phyloP scores from a whole-genome alignment of 331 rosid species.

The Erythrophleum ivorense region DNA sequence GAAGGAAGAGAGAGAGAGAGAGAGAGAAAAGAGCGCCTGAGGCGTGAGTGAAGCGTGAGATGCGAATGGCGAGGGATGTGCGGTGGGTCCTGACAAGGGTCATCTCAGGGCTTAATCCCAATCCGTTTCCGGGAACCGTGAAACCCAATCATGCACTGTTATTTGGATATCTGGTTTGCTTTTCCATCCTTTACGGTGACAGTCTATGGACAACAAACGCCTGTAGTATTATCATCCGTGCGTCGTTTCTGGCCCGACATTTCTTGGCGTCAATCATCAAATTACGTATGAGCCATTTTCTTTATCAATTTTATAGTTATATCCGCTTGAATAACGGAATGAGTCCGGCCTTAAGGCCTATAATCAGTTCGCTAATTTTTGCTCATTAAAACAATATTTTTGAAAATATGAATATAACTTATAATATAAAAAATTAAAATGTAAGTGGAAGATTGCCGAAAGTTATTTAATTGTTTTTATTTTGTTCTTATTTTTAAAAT shows the following conservation, averaged over 20 bases:
- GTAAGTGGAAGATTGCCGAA: no score
- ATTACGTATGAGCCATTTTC: not conserved
- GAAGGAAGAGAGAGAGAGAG: not conserved
- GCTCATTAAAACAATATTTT: no score
- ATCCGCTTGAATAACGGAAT: no score
- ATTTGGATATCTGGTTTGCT: not conserved
- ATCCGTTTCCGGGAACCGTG: slow-evolving; percentile 13
- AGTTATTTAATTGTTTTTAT: no score
- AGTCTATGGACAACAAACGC: not conserved
- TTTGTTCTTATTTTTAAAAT: no score
- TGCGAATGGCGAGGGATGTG: slow-evolving; percentile 37
- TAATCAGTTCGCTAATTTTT: no score
- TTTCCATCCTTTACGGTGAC: not conserved
- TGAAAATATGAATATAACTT: no score
- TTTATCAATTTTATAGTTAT: not conserved
- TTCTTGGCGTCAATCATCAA: not conserved
- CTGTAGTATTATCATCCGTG: not conserved
- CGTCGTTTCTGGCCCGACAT: not conserved
- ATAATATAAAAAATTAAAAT: no score
- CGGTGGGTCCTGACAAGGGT: slow-evolving; percentile 43
- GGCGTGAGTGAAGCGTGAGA: slow-evolving; percentile 38
- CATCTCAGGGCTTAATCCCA: slow-evolving; percentile 38
- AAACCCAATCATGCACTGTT: not conserved
- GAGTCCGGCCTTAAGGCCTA: no score
- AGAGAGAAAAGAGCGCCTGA: slow-evolving; percentile 54